Evolutionary conservation across 768 basidiomycete genomes (phyloP).

Genomic region (Lactarius hatsudake): DNA sequence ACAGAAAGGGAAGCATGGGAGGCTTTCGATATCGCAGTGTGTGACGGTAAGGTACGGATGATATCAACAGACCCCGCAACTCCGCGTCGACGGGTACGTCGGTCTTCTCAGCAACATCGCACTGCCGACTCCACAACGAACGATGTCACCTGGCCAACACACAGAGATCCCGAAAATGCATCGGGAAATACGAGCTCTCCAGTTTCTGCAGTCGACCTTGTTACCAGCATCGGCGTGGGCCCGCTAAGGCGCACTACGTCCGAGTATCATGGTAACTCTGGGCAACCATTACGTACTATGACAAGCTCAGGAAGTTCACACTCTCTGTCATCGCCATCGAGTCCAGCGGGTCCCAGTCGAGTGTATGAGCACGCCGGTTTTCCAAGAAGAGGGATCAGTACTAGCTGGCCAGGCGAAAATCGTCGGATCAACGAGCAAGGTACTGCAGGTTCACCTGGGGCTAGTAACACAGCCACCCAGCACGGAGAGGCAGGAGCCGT

Average conservation of each 20-base stretch:
- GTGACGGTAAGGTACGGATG: not conserved
- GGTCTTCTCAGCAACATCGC: not conserved
- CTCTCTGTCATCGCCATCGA: not conserved
- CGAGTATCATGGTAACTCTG: not conserved
- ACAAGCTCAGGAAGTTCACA: not conserved
- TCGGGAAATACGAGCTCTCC: not conserved
- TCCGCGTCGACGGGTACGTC: not conserved
- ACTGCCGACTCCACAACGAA: too few species aligned
- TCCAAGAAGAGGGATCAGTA: not conserved
- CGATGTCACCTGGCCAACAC: not conserved
- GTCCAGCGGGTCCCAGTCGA: not conserved
- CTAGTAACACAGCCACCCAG: not conserved
- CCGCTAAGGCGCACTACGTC: not conserved
- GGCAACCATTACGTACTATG: not conserved
- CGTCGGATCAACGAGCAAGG: not conserved
- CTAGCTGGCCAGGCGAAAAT: not conserved
- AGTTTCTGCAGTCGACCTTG: not conserved
- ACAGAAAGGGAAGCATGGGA: constrained; percentile 7
- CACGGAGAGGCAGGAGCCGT: not conserved
- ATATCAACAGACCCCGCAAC: not conserved
- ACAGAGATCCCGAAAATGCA: not conserved
- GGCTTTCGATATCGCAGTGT: constrained; percentile 8
- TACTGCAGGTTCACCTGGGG: not conserved
- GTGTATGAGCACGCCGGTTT: not conserved
- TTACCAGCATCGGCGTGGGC: not conserved